Percentiles rank a stretch among this genome's conserved stretches.
Conservation (phyloP, 345 rosid genomes). For the Clarkia xantiana region DNA sequence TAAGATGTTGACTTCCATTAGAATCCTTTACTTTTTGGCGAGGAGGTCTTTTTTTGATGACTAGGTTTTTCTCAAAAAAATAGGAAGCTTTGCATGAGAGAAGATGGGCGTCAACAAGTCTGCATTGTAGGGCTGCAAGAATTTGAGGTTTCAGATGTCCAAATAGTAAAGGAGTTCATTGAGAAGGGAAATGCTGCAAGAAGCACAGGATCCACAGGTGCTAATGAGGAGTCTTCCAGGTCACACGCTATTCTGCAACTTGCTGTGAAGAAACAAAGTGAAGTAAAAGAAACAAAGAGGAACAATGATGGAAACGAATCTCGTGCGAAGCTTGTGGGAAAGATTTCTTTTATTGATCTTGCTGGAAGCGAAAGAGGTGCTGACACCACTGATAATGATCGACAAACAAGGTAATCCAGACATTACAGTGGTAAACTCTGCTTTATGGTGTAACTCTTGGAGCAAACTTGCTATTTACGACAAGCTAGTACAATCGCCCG, state of each 20-base stretch:
- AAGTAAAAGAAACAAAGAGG: constrained; percentile 71
- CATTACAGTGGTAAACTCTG: no score
- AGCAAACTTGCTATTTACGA: no score
- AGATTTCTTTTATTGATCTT: constrained; percentile 96
- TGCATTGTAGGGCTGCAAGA: constrained; percentile 98
- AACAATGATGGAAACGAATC: constrained; percentile 65
- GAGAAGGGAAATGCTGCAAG: constrained; percentile 90
- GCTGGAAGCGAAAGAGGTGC: constrained; percentile 99
- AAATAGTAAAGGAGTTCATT: constrained; percentile 83
- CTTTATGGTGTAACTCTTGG: no score
- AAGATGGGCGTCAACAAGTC: constrained; percentile 97
- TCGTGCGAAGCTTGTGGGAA: constrained; percentile 74
- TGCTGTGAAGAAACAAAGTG: constrained; percentile 72
- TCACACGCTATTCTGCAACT: constrained; percentile 98
- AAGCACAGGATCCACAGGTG: constrained; percentile 96
- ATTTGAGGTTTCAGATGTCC: constrained; percentile 84
- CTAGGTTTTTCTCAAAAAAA: no score
- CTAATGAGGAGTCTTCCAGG: constrained; percentile 97
- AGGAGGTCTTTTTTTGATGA: no score
- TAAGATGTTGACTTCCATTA: no score
- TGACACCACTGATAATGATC: constrained; percentile 93
- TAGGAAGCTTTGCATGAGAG: constrained; percentile 98
- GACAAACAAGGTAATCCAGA: constrained; percentile 70
- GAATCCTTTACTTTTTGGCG: no score
- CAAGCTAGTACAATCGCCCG: no score